Evolutionary conservation across 495 filamentous ascomycete species (phyloP), one percentile per base, ranked within the genome.

Genomic region (Lindgomyces ingoldianus): DNA sequence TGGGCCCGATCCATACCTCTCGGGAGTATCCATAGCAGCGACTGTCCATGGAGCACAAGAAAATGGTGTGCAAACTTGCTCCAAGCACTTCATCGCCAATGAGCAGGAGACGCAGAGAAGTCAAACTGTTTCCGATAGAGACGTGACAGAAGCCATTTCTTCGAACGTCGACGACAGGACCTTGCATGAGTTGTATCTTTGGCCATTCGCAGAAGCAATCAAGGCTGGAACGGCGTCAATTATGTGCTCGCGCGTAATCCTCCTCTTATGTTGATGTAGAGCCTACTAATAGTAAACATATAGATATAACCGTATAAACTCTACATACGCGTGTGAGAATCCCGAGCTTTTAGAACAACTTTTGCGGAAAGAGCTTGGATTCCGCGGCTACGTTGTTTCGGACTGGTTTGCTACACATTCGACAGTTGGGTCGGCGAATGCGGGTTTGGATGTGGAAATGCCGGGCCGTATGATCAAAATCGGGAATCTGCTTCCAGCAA

Each of bases 31-130:
- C 18, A 64, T 64, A 52, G 60, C 56, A 22, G 41, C 14, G 80
- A 85, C 65, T 78, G 80, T n/a, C 82, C 84, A 64, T 69, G 84
- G 80, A 0, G 70, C 81, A 2, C 84, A 86, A 67, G 78, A 74
- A 3, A 76, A 73, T 12, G 84, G 83, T 21, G 83, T 86, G 1
- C 79, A 79, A 4, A 62, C 70, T 12, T 64, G 54, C 24, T 49
- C 61, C 27, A 70, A 72, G 45, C 70, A 72, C 56, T 72, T 26
- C 50, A 67, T 72, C 24, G 70, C 63, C 16, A 67, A 72, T 39
- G 67, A 70, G 51, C 70, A 72, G 54, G 70, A 72, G 52, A 67
- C 57, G 21, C 45, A 66, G 26, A 60, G 69, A 24, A 65, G 65
- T 21, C 59, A 65, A 11, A 48, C 60, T n/a, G 14, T 64, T 19